Conservation (phyloP, 2,329 filamentous ascomycete genomes). For the Ampelomyces quisqualis region DNA sequence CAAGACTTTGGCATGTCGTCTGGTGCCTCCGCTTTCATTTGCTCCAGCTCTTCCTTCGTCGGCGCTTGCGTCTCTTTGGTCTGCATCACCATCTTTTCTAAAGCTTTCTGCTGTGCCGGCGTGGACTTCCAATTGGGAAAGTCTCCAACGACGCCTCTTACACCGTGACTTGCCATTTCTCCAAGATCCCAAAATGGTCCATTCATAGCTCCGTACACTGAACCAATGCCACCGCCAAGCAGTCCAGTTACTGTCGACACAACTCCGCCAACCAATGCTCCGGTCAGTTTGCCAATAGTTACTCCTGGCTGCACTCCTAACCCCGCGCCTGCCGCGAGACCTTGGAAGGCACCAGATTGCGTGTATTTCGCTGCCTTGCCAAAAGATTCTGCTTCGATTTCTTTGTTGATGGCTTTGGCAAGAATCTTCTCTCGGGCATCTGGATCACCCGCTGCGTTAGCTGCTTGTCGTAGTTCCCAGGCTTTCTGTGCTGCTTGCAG, state of each 20-base stretch:
- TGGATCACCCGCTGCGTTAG: constrained; percentile 43
- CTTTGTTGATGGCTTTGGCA: constrained; percentile 44
- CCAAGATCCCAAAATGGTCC: constrained; percentile 42
- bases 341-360: constrained; percentile 44
- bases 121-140: constrained; percentile 41
- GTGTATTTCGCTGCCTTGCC: constrained; percentile 47
- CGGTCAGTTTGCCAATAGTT: constrained; percentile 39
- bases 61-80: constrained; percentile 38
- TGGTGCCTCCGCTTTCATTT: constrained; percentile 38
- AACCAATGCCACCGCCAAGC: constrained; percentile 40
- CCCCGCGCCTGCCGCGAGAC: constrained; percentile 43
- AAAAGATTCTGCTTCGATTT: constrained; percentile 46
- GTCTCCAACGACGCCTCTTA: constrained; percentile 37
- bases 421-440: constrained; percentile 44
- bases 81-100: constrained; percentile 44
- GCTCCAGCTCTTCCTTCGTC: constrained; percentile 35
- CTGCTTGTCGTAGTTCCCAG: constrained; percentile 44
- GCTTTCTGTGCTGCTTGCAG: constrained; percentile 43
- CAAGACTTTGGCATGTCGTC: constrained; percentile 38
- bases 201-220: constrained; percentile 40
- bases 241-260: constrained; percentile 38
- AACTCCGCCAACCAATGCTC: constrained; percentile 39
- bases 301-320: constrained; percentile 41
- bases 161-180: constrained; percentile 40
- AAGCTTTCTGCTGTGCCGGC: constrained; percentile 36